Percentiles rank a stretch among this genome's conserved stretches.
Evolutionary conservation across 176 grass and related monocot genomes (phyloP).

Genomic region (Carex cristatella): DNA sequence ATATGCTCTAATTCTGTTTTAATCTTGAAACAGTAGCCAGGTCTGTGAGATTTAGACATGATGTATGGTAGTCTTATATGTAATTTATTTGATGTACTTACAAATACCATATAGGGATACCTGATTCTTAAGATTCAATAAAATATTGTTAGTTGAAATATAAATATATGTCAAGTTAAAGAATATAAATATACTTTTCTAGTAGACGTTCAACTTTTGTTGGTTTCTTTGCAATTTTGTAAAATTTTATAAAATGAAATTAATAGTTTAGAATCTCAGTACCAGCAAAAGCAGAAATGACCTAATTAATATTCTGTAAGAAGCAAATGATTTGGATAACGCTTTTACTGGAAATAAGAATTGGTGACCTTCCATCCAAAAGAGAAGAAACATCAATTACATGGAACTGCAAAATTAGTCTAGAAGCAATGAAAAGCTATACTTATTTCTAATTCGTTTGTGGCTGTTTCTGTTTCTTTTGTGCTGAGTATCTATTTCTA

Average conservation of each 20-base stretch:
- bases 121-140: slow-evolving; percentile 5
- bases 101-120: background rate
- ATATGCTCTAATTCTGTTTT: background rate
- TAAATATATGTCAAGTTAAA: background rate
- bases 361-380: background rate
- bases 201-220: too few relatives aligned
- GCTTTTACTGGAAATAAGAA: background rate
- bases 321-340: background rate
- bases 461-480: background rate
- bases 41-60: background rate
- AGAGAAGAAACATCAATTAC: background rate
- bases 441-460: background rate
- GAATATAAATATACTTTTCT: background rate
- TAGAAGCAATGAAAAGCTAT: background rate
- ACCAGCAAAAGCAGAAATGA: background rate
- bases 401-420: background rate
- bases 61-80: background rate
- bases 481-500: background rate
- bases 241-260: background rate
- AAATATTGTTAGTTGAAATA: background rate
- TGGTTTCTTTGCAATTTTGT: background rate
- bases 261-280: background rate
- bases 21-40: background rate
- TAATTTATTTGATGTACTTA: slow-evolving; percentile 9
- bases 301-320: background rate